Evolutionary conservation across 2,329 filamentous ascomycete genomes (phyloP).

Genomic region (Myriosclerotinia scirpicola): DNA sequence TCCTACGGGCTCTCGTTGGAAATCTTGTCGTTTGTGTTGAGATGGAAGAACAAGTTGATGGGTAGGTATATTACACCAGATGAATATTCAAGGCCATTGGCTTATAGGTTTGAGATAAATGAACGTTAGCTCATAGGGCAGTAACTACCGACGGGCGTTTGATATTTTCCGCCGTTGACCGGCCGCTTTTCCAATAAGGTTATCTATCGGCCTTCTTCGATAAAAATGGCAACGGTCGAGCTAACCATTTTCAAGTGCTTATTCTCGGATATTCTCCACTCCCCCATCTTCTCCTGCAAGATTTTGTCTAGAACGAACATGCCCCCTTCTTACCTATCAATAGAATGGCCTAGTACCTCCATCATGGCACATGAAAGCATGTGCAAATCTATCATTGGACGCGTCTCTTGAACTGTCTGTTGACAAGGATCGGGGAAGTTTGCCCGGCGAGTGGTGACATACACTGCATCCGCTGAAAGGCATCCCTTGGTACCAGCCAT

Average conservation of each 20-base stretch:
- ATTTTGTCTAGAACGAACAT: not conserved
- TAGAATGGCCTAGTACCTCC: constrained; percentile 16
- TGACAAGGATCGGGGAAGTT: constrained; percentile 13
- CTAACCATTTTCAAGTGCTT: constrained; percentile 8
- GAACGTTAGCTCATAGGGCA: not conserved
- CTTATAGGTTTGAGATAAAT: not conserved
- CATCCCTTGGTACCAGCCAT: not conserved
- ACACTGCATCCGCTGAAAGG: not conserved
- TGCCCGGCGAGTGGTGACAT: not conserved
- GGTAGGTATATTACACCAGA: not conserved
- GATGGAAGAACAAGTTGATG: not conserved
- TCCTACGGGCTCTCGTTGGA: not conserved
- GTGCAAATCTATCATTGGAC: constrained; percentile 14
- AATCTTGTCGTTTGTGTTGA: not conserved
- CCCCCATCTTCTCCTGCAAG: not conserved
- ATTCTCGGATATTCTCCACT: constrained; percentile 14
- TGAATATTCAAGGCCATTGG: not conserved
- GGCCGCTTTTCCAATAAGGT: not conserved
- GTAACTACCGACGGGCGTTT: constrained; percentile 11
- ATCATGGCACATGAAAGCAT: constrained; percentile 9
- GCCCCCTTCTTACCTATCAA: not conserved
- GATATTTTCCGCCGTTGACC: constrained; percentile 3
- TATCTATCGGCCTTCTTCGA: not conserved
- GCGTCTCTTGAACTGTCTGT: constrained; percentile 14
- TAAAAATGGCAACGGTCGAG: not conserved